Evolutionary conservation across 2,329 filamentous ascomycete genomes (phyloP).

Genomic region (Fusarium sp.): DNA sequence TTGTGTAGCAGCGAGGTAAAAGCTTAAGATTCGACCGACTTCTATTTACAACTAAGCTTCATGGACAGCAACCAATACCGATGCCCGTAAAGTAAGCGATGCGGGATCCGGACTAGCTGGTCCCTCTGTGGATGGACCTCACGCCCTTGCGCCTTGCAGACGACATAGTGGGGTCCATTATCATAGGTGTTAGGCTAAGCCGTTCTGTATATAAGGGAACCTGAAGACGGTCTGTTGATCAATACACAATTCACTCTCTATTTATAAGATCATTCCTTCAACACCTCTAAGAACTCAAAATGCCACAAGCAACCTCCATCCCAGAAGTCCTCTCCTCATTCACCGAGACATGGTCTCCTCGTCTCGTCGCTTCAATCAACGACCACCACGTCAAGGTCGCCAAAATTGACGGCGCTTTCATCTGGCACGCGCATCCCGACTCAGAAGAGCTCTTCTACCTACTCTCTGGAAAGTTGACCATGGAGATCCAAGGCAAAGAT

Average conservation of each 20-base stretch:
- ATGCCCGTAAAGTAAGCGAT: not conserved
- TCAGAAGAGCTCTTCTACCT: constrained; percentile 61
- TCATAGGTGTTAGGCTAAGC: too few species aligned
- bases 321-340: constrained; percentile 49
- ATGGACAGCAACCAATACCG: too few species aligned
- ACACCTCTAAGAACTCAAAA: not conserved
- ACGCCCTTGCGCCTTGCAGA: constrained; percentile 29
- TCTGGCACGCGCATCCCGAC: constrained; percentile 59
- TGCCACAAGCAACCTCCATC: constrained; percentile 44
- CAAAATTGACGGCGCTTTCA: constrained; percentile 57
- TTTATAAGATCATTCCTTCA: accelerated
- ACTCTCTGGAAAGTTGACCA: constrained; percentile 53
- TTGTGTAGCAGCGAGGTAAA: too few species aligned
- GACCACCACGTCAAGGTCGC: constrained; percentile 59
- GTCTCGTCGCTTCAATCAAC: constrained; percentile 54
- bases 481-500: constrained; percentile 53
- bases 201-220: not conserved
- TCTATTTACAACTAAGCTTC: too few species aligned
- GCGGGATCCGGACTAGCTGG: not conserved
- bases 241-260: not conserved
- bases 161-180: constrained; percentile 12
- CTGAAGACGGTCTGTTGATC: not conserved
- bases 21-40: too few species aligned
- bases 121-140: not conserved
- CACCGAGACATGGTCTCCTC: constrained; percentile 51